Percentiles rank a stretch among this genome's conserved stretches.
Conservation (phyloP, 768 basidiomycete genomes). For the Leccinum obscurum region DNA sequence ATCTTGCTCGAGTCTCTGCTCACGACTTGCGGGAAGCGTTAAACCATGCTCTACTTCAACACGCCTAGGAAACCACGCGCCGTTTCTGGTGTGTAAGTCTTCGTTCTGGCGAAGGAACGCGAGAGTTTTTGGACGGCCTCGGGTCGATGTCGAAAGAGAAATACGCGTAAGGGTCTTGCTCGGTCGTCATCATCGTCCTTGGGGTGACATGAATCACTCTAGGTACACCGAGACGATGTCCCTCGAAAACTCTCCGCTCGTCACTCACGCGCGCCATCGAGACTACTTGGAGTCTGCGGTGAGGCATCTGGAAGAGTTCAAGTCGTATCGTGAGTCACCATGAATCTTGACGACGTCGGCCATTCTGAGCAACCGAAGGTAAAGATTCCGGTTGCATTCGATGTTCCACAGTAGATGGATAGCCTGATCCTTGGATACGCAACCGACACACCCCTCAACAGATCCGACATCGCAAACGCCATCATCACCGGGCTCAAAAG, state of each 20-base stretch:
- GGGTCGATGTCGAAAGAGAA: conserved; percentile 42
- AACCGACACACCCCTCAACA: conserved; percentile 45
- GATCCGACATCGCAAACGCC: conserved; percentile 52
- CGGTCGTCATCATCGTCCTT: not conserved
- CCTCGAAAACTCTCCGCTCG: conserved; percentile 46
- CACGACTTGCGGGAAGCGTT: conserved; percentile 20
- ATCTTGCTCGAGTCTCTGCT: conserved; percentile 40
- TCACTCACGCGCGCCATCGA: conserved; percentile 81
- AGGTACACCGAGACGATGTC: conserved; percentile 26
- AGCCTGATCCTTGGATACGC: too few species aligned
- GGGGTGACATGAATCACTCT: not conserved
- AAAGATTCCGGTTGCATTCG: too few species aligned
- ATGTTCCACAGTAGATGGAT: too few species aligned
- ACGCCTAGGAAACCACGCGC: not conserved
- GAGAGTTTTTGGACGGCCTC: conserved; percentile 60
- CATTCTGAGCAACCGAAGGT: too few species aligned
- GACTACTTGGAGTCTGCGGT: conserved; percentile 54
- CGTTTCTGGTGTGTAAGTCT: conserved; percentile 65
- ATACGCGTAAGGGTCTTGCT: conserved; percentile 21
- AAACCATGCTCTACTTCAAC: conserved; percentile 13
- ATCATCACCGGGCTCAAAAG: conserved; percentile 53
- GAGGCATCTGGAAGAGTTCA: too few species aligned
- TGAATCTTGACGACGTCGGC: too few species aligned
- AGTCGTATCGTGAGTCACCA: too few species aligned
- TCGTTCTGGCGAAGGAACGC: conserved; percentile 53